Base-by-base conservation (phyloP, 2,329 filamentous ascomycete genomes). In the Alternaria triticina region DNA sequence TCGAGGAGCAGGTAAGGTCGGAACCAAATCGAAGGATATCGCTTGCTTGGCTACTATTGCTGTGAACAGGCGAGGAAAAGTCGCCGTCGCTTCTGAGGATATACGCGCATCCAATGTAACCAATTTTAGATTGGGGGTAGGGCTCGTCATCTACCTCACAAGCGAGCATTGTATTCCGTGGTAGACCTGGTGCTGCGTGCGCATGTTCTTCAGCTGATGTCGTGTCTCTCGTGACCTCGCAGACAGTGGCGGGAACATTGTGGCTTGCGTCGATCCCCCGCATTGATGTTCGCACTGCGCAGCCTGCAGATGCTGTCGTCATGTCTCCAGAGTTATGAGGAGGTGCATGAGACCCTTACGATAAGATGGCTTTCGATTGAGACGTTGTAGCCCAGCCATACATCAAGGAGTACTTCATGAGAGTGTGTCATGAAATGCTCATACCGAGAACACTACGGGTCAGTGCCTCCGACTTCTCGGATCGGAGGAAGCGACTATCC, bases 191-290 rank as follows among this genome's bases (percentile, higher is more conserved):
- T 49, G 20, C 49, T 33, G 17, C 47, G 47, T 51, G 47, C 27
- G 17, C 27, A 22, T 33, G 47, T 3, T 1, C 15, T 43, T 23
- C 36, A 28, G 36, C 36, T 46, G 57, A 22, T 54, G 40, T n/a
- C 5, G 15, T 30, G 28, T 27, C 25, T 2, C 54, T 57, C 44
- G 54, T 57, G 54, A 58, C 40, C 33, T 22, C 7, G 20, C 20
- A 13, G n/a, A 15, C 33, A 22, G 22, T 50, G 28, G 30, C 54
- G 11, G 55, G 30, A 49, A 20, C 22, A 59, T 56, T 3, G 56
- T 51, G 56, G 56, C 56, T 54, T 59, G 33, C 12, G 61, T 36
- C 61, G 61, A 63, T 63, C 57, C 49, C 17, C 49, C 49, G 49
- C 49, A 40, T 40, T 52, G 20, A 17, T 17, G n/a, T 2, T 11